A percentile compares a stretch with the other conserved stretches of the same genome.
phyloP scores from a whole-genome alignment of 768 basidiomycete species.

The Leucosporidium scottii region DNA sequence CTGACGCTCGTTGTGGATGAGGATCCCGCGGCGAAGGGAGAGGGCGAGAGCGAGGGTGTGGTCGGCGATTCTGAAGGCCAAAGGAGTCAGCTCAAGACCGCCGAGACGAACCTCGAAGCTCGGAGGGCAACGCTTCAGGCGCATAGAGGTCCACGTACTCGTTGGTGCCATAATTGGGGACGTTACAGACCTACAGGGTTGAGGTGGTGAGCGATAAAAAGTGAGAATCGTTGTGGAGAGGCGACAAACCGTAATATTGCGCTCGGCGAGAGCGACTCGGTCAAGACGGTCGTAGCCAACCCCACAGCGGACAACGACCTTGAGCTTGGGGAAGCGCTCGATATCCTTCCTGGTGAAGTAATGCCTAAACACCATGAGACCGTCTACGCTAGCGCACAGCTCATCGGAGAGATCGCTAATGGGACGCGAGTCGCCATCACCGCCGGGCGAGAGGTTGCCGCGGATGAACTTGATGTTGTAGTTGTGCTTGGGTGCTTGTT shows the following conservation, averaged over 20 bases:
- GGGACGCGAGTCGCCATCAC: background rate
- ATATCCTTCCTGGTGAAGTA: background rate
- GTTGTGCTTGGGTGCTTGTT: background rate
- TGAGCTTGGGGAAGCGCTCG: slow-evolving; percentile 19
- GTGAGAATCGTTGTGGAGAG: background rate
- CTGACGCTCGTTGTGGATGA: slow-evolving; percentile 33
- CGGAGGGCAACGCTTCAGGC: no score
- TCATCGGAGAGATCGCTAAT: background rate
- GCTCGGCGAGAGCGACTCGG: slow-evolving; percentile 25
- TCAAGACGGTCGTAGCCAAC: slow-evolving; percentile 35
- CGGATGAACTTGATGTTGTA: background rate
- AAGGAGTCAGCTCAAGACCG: slow-evolving; percentile 30
- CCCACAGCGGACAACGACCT: slow-evolving; percentile 29
- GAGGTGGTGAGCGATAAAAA: background rate
- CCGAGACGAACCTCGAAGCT: background rate
- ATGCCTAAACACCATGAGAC: background rate
- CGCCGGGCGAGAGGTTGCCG: background rate
- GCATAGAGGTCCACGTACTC: no score
- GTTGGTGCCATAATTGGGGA: background rate
- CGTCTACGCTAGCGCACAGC: slow-evolving; percentile 2
- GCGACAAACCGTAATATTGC: slow-evolving; percentile 31
- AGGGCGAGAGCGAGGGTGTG: slow-evolving; percentile 34
- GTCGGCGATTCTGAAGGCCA: slow-evolving; percentile 36
- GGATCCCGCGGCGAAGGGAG: slow-evolving; percentile 32
- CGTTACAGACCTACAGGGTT: background rate